Evolutionary conservation across 495 filamentous ascomycete species (phyloP).

Genomic region (Trypethelium eluteriae): DNA sequence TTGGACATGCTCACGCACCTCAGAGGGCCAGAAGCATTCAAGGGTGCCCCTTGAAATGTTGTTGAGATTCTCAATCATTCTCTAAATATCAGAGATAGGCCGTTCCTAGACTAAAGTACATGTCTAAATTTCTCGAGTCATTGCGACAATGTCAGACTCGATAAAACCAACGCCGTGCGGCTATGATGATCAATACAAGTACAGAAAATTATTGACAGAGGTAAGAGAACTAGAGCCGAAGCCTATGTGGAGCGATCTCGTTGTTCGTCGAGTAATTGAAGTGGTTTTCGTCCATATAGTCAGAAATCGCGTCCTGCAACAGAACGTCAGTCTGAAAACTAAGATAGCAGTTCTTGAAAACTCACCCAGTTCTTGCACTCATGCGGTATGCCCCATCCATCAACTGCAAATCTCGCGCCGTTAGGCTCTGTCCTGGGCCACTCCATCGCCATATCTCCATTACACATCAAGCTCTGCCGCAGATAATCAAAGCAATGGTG

Average conservation of each 20-base stretch:
- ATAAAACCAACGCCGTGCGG: not conserved
- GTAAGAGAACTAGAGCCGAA: not conserved
- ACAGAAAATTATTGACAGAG: not conserved
- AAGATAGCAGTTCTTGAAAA: not conserved
- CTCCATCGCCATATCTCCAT: conserved; percentile 26
- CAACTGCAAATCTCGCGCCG: conserved; percentile 15
- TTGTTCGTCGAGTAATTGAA: conserved; percentile 11
- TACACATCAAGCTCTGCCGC: conserved; percentile 28
- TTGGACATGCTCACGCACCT: no score
- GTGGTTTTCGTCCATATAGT: conserved; percentile 18
- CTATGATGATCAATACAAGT: not conserved
- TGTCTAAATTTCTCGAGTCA: not conserved
- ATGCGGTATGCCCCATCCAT: conserved; percentile 22
- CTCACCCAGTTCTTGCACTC: conserved; percentile 19
- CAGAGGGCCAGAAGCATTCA: not conserved
- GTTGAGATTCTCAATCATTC: not conserved
- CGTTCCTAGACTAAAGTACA: not conserved
- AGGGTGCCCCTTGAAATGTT: not conserved
- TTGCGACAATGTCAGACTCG: not conserved
- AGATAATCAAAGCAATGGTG: conserved; percentile 29
- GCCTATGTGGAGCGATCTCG: conserved; percentile 3
- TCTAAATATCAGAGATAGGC: not conserved
- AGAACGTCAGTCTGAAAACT: not conserved
- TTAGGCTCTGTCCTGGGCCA: conserved; percentile 18
- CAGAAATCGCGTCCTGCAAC: conserved; percentile 16